A percentile compares a stretch with the other conserved stretches of the same genome.
Evolutionary conservation across 352 stramenopile genomes (phyloP).

Genomic region (Phytophthora pinifolia): DNA sequence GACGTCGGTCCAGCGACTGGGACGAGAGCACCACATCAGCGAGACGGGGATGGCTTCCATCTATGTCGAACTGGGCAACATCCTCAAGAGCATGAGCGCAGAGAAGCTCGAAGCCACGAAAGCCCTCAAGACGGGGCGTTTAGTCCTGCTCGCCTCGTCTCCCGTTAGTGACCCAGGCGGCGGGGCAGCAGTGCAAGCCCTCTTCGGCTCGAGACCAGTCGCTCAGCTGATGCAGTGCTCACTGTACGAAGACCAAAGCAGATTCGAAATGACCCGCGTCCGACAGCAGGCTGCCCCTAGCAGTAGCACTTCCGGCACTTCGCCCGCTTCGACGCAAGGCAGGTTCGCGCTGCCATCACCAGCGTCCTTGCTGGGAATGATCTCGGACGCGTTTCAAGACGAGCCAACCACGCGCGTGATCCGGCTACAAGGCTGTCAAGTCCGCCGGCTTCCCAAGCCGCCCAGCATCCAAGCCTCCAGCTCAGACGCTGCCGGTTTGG

Average conservation of each 20-base stretch:
- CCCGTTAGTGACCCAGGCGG: conserved; percentile 16
- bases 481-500: neutral
- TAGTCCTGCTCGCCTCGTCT: conserved; percentile 50
- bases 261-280: conserved; percentile 49
- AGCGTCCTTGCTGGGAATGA: conserved; percentile 51
- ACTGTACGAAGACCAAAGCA: conserved; percentile 61
- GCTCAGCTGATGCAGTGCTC: conserved; percentile 50
- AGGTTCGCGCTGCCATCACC: conserved; percentile 47
- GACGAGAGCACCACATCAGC: conserved; percentile 49
- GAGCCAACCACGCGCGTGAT: conserved; percentile 32
- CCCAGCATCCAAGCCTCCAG: conserved; percentile 1
- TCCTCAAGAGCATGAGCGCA: conserved; percentile 60
- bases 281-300: conserved; percentile 12
- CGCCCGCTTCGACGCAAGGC: conserved; percentile 8
- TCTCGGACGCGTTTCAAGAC: conserved; percentile 46
- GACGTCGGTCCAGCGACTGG: conserved; percentile 57
- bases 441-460: conserved; percentile 27
- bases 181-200: conserved; percentile 28
- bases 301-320: neutral
- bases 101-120: conserved; percentile 58
- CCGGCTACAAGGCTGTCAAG: conserved; percentile 54
- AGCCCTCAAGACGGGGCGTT: conserved; percentile 45
- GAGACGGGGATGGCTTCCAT: conserved; percentile 48
- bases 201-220: conserved; percentile 33
- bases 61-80: conserved; percentile 54